These are phyloP conservation scores for Diplodia sapinea DNA, from an alignment of 2,329 filamentous ascomycete genomes.

Conservation along the genomic window DNA sequence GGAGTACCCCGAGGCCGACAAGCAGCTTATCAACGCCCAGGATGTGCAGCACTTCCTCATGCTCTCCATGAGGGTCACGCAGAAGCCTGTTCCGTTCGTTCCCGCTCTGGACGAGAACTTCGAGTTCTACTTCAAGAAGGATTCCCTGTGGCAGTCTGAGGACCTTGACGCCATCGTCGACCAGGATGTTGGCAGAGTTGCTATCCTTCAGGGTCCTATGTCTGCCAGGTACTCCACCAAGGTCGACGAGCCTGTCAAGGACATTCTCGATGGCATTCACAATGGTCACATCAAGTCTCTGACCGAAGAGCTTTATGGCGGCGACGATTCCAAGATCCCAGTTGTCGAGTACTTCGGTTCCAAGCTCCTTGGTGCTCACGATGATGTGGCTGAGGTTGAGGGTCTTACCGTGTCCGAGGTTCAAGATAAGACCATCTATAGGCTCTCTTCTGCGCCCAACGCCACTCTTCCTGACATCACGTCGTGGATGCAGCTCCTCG, in stretches of 20 bases:
- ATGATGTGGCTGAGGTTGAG: conserved; percentile 73
- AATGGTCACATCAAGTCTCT: conserved; percentile 82
- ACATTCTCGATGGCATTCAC: conserved; percentile 92
- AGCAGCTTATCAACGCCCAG: conserved; percentile 95
- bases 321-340: conserved; percentile 76
- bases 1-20: conserved; percentile 83
- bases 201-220: conserved; percentile 94
- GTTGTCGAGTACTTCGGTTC: conserved; percentile 95
- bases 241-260: conserved; percentile 91
- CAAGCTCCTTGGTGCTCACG: conserved; percentile 74
- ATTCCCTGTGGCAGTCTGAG: conserved; percentile 98
- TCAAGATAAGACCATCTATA: conserved; percentile 79
- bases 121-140: conserved; percentile 99
- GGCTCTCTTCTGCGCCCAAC: conserved; percentile 76
- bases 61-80: conserved; percentile 85
- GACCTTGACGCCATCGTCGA: conserved; percentile 94
- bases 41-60: conserved; percentile 97
- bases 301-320: conserved; percentile 78
- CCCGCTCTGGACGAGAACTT: conserved; percentile 96
- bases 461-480: conserved; percentile 78
- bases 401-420: conserved; percentile 85
- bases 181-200: conserved; percentile 94
- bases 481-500: conserved; percentile 85
- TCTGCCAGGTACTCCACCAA: conserved; percentile 87
- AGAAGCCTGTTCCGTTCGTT: conserved; percentile 97